Evolutionary conservation across 169 alveolate species (phyloP), one percentile per base, ranked within the genome.

Genomic region (Plasmodium inui): DNA sequence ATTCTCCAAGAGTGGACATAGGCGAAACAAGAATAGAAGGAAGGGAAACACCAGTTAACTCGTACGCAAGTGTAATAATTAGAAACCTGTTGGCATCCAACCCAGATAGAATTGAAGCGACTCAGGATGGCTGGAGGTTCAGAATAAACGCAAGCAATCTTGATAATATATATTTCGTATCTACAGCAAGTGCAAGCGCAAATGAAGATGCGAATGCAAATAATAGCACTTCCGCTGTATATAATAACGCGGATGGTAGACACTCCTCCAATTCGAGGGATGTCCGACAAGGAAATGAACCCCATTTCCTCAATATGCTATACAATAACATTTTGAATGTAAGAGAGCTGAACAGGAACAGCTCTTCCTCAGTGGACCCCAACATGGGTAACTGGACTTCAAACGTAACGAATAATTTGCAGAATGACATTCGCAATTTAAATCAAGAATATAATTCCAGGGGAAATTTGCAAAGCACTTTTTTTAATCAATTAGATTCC

Each of bases 271-370:
- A 67, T 67, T 22, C 76, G 30, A 67, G n/a, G 14, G 76, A 22
- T 9, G 2, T 2, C 7, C 12, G 37, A 26, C 76, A 67, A 22
- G n/a, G 22, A 67, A 26, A 28, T 67, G 93, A 86, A 22, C 70
- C 30, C 26, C 37, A 22, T 22, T 86, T 86, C 80, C 67, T 86
- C 19, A 57, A 74, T 32, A 57, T 86, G 39, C 32, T 86, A 76
- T 86, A 86, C 34, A 86, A 86, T 26, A 86, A 86, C 61, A 34
- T 37, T 46, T 86, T 78, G 57, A 78, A 86, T 55, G 28, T 39
- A 3, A 50, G 88, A 46, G 83, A 28, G 44, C n/a, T 17, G 10
- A 74, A 78, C 44, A 55, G 82, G 28, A 78, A 74, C 76, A 74
- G 30, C 32, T 53, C 53, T n/a, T 44, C 84, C 46, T 34, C 79